Evolutionary conservation across 2,329 filamentous ascomycete genomes (phyloP), one percentile per base, ranked within the genome.

Genomic region (Mycogone perniciosa): DNA sequence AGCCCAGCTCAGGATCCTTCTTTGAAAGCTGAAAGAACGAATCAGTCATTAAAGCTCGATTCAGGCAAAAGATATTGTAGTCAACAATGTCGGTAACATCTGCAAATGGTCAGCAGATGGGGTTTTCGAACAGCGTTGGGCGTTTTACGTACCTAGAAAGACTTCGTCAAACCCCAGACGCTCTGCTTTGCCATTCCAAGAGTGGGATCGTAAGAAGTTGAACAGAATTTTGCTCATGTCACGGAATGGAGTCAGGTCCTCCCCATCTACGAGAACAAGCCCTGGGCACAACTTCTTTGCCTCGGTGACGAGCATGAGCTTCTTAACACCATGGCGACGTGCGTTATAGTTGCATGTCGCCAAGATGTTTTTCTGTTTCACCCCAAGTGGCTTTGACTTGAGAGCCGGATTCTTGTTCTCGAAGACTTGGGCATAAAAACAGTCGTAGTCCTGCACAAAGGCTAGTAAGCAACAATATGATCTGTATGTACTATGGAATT

Each of bases 311-410:
- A 89, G 79, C 76, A 95, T 90, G 54, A 97, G 76, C 72, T 99
- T 97, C 66, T 80, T 76, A 48, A 91, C 76, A 48, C 82, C 82
- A n/a, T 71, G 78, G 46, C 82, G 74, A 34, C 92, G 83, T 26
- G 92, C 92, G 64, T 88, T 88, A 67, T 97, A 97, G 70, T 97
- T 97, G 77, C 89, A 95, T 4, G 90, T 95, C 26, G 91, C 89
- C 38, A 93, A 77, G 50, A 96, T 96, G 65, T 90, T 88, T 70
- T 96, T 96, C 69, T 96, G 91, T 67, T 91, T 88, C 52, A 96
- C 83, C 34, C 89, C 91, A 33, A 97, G 73, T 6, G 90, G 89
- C 13, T 86, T 71, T 1, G 77, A 75, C 63, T 82, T 89, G 51
- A 96, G 74, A 2, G 77, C 73, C 0, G 90, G 89, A 57, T 87